Conservation (phyloP, 768 basidiomycete genomes). For the Lentinus brumalis region DNA sequence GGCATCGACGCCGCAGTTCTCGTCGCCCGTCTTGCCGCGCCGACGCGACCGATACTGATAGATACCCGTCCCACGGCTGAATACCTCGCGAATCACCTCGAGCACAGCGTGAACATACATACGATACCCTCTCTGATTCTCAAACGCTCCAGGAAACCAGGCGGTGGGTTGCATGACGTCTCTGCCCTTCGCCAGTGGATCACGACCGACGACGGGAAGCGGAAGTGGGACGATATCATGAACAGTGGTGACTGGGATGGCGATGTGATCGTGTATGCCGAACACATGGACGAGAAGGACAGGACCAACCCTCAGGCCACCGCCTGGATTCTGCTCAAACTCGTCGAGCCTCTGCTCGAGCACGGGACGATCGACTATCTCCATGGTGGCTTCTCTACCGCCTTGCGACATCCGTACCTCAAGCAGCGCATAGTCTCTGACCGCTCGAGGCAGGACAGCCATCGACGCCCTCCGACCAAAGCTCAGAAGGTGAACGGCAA, state of each 20-base stretch:
- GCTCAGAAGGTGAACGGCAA: slow-evolving; percentile 24
- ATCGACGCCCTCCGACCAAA: slow-evolving; percentile 5
- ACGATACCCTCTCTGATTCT: slow-evolving; percentile 85
- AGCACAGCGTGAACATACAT: slow-evolving; percentile 77
- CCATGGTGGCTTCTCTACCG: slow-evolving; percentile 68
- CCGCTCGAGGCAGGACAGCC: background rate
- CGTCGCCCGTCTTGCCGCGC: slow-evolving; percentile 45
- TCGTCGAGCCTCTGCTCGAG: slow-evolving; percentile 60
- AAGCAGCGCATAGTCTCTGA: slow-evolving; percentile 43
- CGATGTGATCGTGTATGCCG: slow-evolving; percentile 74
- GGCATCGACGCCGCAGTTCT: slow-evolving; percentile 51
- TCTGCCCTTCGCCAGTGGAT: slow-evolving; percentile 78
- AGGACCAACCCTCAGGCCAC: slow-evolving; percentile 54
- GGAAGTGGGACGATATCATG: slow-evolving; percentile 68
- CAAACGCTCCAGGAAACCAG: slow-evolving; percentile 77
- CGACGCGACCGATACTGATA: slow-evolving; percentile 70
- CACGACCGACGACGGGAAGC: slow-evolving; percentile 75
- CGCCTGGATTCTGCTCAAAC: slow-evolving; percentile 71
- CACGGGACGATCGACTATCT: slow-evolving; percentile 65
- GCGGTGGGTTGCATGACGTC: slow-evolving; percentile 63
- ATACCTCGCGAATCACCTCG: slow-evolving; percentile 66
- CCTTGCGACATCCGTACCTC: slow-evolving; percentile 59
- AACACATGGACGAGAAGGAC: slow-evolving; percentile 73
- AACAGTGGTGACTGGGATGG: slow-evolving; percentile 67
- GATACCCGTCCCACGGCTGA: slow-evolving; percentile 77